These are phyloP conservation scores for Corymbia citriodora DNA, from an alignment of 441 rosid species.

Conservation along the genomic window DNA sequence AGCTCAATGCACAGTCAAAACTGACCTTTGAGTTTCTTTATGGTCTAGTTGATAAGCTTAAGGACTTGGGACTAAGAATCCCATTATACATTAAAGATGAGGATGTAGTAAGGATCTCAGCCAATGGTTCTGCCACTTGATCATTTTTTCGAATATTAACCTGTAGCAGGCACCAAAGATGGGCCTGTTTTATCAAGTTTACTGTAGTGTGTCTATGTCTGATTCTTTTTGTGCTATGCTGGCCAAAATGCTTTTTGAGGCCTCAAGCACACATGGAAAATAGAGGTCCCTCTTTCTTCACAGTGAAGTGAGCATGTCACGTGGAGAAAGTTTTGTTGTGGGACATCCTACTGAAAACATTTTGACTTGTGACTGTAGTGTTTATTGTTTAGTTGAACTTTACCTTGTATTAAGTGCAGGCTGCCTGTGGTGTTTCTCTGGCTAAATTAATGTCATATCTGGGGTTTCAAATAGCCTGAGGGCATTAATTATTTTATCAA, in stretches of 20 bases:
- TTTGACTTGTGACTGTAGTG: neutral
- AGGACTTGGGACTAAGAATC: slow-evolving; percentile 51
- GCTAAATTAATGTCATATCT: neutral
- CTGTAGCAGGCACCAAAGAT: neutral
- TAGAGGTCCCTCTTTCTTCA: neutral
- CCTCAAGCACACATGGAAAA: neutral
- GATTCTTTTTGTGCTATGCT: neutral
- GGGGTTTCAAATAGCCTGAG: neutral
- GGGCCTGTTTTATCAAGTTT: neutral
- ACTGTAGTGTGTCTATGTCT: neutral
- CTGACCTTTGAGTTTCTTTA: slow-evolving; percentile 81
- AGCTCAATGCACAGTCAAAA: slow-evolving; percentile 56
- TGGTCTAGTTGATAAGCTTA: slow-evolving; percentile 52
- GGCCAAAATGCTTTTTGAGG: neutral
- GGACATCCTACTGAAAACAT: neutral
- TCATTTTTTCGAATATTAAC: neutral
- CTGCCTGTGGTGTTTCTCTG: neutral
- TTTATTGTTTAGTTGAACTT: neutral
- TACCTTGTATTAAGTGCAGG: neutral
- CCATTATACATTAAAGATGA: slow-evolving; percentile 56
- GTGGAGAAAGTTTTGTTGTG: neutral
- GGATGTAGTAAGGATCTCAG: neutral
- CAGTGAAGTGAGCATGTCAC: neutral
- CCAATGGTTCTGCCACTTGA: slow-evolving; percentile 14
- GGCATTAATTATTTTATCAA: neutral